Evolutionary conservation across 208 protist genomes (phyloP).

Genomic region (Acanthamoeba royreba): DNA sequence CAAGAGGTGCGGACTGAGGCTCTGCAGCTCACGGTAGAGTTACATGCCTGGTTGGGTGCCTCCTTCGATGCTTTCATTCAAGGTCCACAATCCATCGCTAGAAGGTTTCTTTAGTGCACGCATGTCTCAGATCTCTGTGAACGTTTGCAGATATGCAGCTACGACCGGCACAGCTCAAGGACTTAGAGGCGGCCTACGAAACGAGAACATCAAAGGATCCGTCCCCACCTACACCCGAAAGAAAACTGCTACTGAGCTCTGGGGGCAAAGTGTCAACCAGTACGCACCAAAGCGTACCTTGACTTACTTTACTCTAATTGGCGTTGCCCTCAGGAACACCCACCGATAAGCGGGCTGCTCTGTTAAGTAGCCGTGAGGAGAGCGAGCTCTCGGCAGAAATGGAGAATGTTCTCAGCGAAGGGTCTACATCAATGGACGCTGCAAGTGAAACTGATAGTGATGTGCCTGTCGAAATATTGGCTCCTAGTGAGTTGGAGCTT

Average conservation of each 20-base stretch:
- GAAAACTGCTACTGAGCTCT: neutral
- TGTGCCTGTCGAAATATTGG: neutral
- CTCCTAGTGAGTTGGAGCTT: neutral
- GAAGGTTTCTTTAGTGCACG: neutral
- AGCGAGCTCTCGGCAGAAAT: neutral
- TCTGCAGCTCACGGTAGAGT: neutral
- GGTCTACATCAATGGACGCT: neutral
- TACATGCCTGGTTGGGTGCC: neutral
- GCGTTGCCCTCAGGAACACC: too few species aligned
- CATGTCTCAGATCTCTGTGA: neutral
- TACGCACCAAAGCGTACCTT: neutral
- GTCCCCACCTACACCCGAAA: neutral
- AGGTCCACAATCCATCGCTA: neutral
- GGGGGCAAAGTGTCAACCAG: neutral
- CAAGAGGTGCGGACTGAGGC: slow-evolving; percentile 35
- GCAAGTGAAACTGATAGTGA: neutral
- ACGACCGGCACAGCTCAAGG: slow-evolving; percentile 20
- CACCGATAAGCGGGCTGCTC: neutral
- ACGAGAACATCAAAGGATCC: neutral
- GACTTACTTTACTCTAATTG: too few species aligned
- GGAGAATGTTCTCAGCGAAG: neutral
- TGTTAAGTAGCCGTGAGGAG: neutral
- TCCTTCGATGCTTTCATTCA: neutral
- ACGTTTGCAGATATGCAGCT: neutral
- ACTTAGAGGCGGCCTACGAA: slow-evolving; percentile 12